A percentile compares a stretch with the other conserved stretches of the same genome.
phyloP scores from a whole-genome alignment of 2,329 filamentous ascomycete species.

The Botrytis fabae region DNA sequence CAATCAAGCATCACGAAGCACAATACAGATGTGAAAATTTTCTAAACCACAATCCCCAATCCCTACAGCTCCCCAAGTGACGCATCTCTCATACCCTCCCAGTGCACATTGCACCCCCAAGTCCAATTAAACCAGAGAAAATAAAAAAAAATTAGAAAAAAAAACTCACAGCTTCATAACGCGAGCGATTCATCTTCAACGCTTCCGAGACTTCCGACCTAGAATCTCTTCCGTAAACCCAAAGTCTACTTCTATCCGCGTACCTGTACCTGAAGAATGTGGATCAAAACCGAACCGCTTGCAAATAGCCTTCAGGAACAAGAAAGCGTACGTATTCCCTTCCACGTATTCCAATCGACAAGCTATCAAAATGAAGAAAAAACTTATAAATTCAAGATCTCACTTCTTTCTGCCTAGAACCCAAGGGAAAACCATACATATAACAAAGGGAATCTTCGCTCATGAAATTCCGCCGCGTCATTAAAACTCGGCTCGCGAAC shows the following conservation, averaged over 20 bases:
- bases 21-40: not conserved
- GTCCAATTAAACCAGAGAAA: not conserved
- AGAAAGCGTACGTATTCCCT: not conserved
- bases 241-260: not conserved
- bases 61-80: not conserved
- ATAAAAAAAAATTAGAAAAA: not conserved
- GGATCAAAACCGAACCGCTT: not conserved
- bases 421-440: not conserved
- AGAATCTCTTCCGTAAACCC: not conserved
- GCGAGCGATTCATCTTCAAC: conserved; percentile 32
- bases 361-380: not conserved
- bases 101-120: not conserved
- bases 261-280: not conserved
- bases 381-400: not conserved
- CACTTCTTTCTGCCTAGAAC: conserved; percentile 3
- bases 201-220: not conserved
- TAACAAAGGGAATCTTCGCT: not conserved
- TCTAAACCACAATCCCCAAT: not conserved
- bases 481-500: not conserved
- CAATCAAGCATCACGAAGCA: not conserved
- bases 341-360: not conserved
- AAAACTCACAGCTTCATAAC: conserved; percentile 35
- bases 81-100: not conserved
- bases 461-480: conserved; percentile 2
- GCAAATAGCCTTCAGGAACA: not conserved